Conservation (phyloP, 2,329 filamentous ascomycete species). For the Epichloe amarillans region DNA sequence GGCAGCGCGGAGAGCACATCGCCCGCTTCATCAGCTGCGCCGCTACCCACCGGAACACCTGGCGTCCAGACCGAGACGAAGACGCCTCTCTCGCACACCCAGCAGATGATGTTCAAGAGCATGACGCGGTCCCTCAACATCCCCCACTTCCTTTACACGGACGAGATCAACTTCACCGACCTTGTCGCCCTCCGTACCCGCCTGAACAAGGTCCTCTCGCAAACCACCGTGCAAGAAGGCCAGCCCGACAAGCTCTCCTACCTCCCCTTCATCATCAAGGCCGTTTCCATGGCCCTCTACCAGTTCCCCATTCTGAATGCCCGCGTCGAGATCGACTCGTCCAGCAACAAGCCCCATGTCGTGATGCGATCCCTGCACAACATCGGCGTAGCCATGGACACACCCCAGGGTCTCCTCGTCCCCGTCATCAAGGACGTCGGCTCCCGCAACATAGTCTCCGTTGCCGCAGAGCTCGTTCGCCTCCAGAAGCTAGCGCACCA, state of each 20-base stretch:
- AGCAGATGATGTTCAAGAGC: slow-evolving; percentile 90
- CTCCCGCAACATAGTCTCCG: slow-evolving; percentile 58
- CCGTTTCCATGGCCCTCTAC: slow-evolving; percentile 71
- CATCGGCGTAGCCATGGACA: slow-evolving; percentile 93
- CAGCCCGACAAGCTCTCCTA: slow-evolving; percentile 61
- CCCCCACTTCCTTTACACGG: slow-evolving; percentile 90
- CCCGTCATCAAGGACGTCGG: slow-evolving; percentile 83
- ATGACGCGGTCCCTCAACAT: slow-evolving; percentile 90
- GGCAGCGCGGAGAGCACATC: slow-evolving; percentile 10
- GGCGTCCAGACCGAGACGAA: slow-evolving; percentile 52
- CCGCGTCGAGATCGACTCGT: slow-evolving; percentile 65
- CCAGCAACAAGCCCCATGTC: slow-evolving; percentile 56
- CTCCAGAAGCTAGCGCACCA: slow-evolving; percentile 59
- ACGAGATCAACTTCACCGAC: slow-evolving; percentile 71
- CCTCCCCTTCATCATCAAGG: slow-evolving; percentile 92
- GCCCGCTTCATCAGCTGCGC: slow-evolving; percentile 11
- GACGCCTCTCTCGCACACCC: slow-evolving; percentile 60
- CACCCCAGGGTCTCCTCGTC: slow-evolving; percentile 74
- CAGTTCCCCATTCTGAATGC: slow-evolving; percentile 81
- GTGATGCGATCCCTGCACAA: slow-evolving; percentile 78
- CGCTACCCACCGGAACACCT: slow-evolving; percentile 10
- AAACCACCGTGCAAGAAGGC: slow-evolving; percentile 29
- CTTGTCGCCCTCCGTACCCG: slow-evolving; percentile 60
- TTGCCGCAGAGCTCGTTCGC: slow-evolving; percentile 62
- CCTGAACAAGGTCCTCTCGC: slow-evolving; percentile 52